These are phyloP conservation scores for Sclerotinia nivalis DNA, from an alignment of 2,329 filamentous ascomycete species.

Conservation along the genomic window DNA sequence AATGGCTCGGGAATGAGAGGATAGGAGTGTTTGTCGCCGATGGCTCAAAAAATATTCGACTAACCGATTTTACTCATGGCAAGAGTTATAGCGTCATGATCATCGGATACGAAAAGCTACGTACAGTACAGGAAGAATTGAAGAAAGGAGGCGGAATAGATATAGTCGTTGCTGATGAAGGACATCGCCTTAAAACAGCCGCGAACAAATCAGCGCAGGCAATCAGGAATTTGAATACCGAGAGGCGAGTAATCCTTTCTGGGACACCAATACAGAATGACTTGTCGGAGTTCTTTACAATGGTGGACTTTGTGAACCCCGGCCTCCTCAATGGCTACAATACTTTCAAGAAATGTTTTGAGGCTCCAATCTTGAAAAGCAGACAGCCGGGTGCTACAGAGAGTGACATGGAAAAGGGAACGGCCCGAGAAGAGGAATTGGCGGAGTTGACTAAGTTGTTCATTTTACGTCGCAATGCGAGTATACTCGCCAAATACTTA, in stretches of 20 bases:
- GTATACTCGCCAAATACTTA: constrained; percentile 82
- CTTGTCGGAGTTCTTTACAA: constrained; percentile 87
- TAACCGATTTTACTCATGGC: constrained; percentile 69
- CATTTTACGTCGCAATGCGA: constrained; percentile 82
- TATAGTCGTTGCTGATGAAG: constrained; percentile 96
- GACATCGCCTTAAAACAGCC: constrained; percentile 95
- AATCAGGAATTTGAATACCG: constrained; percentile 83
- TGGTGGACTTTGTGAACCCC: constrained; percentile 90
- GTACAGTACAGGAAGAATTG: constrained; percentile 64
- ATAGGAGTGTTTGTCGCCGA: constrained; percentile 68
- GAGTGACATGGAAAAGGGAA: constrained; percentile 69
- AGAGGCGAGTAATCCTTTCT: constrained; percentile 40
- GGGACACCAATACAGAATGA: constrained; percentile 97
- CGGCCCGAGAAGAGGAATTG: constrained; percentile 81
- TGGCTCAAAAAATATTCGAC: constrained; percentile 55
- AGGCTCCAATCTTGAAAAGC: constrained; percentile 81
- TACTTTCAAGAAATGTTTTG: constrained; percentile 93
- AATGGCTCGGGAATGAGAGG: constrained; percentile 71
- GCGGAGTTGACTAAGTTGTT: constrained; percentile 88
- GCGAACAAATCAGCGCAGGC: constrained; percentile 90
- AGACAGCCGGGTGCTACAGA: constrained; percentile 52
- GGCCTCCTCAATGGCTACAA: constrained; percentile 92
- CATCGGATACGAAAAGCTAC: constrained; percentile 70
- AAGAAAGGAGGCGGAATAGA: constrained; percentile 64
- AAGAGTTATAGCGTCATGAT: constrained; percentile 71